Percentiles rank a stretch among this genome's conserved stretches.
phyloP scores from a whole-genome alignment of 2,329 filamentous ascomycete species.

The Pseudocercospora crystallina region DNA sequence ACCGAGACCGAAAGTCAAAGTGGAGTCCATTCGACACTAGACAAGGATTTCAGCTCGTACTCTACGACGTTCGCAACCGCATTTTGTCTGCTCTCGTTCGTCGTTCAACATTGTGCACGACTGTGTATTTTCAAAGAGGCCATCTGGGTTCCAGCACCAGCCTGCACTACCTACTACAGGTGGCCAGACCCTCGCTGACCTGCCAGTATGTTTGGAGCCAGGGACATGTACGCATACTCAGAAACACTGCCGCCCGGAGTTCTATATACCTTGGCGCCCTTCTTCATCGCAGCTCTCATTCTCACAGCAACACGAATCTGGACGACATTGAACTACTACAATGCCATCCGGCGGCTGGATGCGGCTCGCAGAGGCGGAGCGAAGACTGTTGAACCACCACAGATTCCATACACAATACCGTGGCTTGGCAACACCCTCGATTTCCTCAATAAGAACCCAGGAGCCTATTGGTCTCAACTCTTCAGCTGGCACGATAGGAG shows the following conservation, averaged over 20 bases:
- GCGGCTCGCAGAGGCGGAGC: constrained; percentile 5
- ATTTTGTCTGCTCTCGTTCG: too few relatives aligned
- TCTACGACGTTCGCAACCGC: too few relatives aligned
- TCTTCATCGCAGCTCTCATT: constrained; percentile 12
- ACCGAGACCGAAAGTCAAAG: too few relatives aligned
- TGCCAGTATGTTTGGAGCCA: background rate
- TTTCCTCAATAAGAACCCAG: constrained; percentile 29
- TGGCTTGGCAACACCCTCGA: constrained; percentile 30
- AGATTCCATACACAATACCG: constrained; percentile 32
- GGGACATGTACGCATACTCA: background rate
- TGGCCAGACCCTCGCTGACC: too few relatives aligned
- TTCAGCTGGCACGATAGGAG: constrained; percentile 29
- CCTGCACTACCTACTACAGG: too few relatives aligned
- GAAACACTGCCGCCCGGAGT: background rate
- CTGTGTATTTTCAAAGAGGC: too few relatives aligned
- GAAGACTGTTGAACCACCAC: constrained; percentile 22
- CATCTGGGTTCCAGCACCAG: too few relatives aligned
- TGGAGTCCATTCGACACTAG: too few relatives aligned
- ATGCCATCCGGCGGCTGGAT: constrained; percentile 17
- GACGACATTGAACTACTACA: constrained; percentile 27
- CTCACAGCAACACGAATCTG: constrained; percentile 19
- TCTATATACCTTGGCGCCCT: constrained; percentile 14
- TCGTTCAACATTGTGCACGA: too few relatives aligned
- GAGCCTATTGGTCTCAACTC: constrained; percentile 28
- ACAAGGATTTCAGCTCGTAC: too few relatives aligned